Base-by-base conservation (phyloP, 345 rosid genomes). In the Kandelia obovata region DNA sequence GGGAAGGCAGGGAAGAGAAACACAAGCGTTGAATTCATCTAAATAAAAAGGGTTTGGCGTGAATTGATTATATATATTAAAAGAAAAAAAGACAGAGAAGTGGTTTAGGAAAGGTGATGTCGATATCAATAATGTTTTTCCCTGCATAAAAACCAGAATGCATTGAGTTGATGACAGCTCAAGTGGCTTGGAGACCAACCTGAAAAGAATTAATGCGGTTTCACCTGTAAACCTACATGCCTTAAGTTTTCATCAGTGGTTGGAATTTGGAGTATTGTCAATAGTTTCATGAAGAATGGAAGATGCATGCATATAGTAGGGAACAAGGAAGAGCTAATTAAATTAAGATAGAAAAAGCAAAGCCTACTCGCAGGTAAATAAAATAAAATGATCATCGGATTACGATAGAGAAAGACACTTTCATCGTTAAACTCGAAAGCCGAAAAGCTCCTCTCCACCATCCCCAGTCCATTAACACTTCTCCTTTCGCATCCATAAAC, bases 401-500 rank as follows among this genome's bases (percentile, higher is more conserved):
- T 79, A 69, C 75, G 91, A 84, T 70, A 79, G 78, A 67, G 87
- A 82, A 79, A 84, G 82, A 77, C 88, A 86, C 80, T 79, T 81
- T 72, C 85, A 79, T 84, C 85, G 85, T 86, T 78, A 78, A 75
- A 74, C 84, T 71, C 83, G 72, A 81, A 79, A 81, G 81, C 71
- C 60, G 56, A 66, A 80, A 74, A 76, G 77, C 69, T 73, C 26
- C 53, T 25, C 60, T 31, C 81, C 81, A 71, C 79, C 76, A 67
- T 64, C 57, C 64, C 68, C 37, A 15, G 59, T 39, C 46, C 46
- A 39, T 39, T n/a, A 34, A 26, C 57, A 31, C 37, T 20, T 37
- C 72, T 32, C 53, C 49, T 32, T 66, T 67, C 59, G 34, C 80
- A 72, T 77, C 71, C 77, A 65, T 61, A 71, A 51, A 55, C 72